Evolutionary conservation across 345 rosid species (phyloP).

Genomic region (Orychophragmus violaceus): DNA sequence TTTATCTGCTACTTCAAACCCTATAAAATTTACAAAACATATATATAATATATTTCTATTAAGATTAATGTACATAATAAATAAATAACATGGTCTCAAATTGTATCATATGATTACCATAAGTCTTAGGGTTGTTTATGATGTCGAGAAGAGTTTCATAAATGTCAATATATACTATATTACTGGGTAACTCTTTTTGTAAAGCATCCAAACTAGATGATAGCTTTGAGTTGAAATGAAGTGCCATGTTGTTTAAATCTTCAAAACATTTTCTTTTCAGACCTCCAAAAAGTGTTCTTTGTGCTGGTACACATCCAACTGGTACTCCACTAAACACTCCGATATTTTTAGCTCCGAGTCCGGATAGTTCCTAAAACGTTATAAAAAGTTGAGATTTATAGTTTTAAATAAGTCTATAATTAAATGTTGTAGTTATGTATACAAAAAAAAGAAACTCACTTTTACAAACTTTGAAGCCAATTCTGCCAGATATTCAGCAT

Average conservation of each 20-base stretch:
- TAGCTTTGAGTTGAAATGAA: slow-evolving; percentile 20
- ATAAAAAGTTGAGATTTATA: not conserved
- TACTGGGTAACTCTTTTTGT: not conserved
- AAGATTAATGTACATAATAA: not conserved
- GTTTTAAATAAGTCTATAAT: not conserved
- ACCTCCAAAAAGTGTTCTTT: slow-evolving; percentile 25
- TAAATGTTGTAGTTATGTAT: not conserved
- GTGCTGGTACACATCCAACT: slow-evolving; percentile 19
- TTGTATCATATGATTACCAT: slow-evolving; percentile 10
- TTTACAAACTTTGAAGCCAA: slow-evolving; percentile 14
- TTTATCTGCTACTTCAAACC: slow-evolving; percentile 30
- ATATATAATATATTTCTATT: not conserved
- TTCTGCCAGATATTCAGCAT: slow-evolving; percentile 13
- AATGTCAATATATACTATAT: slow-evolving; percentile 20
- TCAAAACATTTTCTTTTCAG: slow-evolving; percentile 15
- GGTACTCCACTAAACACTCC: slow-evolving; percentile 25
- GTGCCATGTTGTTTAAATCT: slow-evolving; percentile 17
- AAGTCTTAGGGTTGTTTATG: not conserved
- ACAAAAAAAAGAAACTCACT: not conserved
- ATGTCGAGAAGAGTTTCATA: slow-evolving; percentile 20
- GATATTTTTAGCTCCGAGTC: slow-evolving; percentile 9
- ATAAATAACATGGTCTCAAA: not conserved
- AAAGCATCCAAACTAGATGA: slow-evolving; percentile 17
- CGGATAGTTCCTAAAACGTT: slow-evolving; percentile 6
- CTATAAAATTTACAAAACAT: not conserved